These are phyloP conservation scores for Pichiaceae sp. DNA, from an alignment of 1,139 yeast species.

Conservation along the genomic window DNA sequence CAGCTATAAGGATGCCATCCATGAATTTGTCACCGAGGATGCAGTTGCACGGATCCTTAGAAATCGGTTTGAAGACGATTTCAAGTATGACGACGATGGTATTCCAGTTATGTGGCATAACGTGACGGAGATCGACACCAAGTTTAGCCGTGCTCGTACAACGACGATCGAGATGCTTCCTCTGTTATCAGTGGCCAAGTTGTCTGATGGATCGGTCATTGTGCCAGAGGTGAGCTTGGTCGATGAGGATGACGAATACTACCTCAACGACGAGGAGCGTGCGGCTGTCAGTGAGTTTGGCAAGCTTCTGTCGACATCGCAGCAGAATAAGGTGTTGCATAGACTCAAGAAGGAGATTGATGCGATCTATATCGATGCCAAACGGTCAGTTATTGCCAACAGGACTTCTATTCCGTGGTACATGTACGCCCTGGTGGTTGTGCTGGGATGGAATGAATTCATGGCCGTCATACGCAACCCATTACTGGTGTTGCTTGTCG, in stretches of 20 bases:
- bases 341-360: conserved; percentile 75
- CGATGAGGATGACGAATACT: conserved; percentile 28
- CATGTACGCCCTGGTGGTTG: conserved; percentile 61
- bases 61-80: conserved; percentile 70
- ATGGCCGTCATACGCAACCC: conserved; percentile 86
- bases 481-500: conserved; percentile 50
- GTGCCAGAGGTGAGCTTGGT: conserved; percentile 46
- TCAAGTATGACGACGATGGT: conserved; percentile 71
- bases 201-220: conserved; percentile 40
- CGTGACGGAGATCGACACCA: conserved; percentile 61
- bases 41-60: conserved; percentile 48
- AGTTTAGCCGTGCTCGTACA: conserved; percentile 52
- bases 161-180: conserved; percentile 53
- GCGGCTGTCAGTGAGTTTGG: conserved; percentile 32
- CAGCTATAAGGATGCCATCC: conserved; percentile 47
- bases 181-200: conserved; percentile 46
- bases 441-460: conserved; percentile 94
- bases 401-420: conserved; percentile 78
- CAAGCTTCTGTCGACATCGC: conserved; percentile 48
- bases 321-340: conserved; percentile 47
- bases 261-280: conserved; percentile 32
- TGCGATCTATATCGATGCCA: conserved; percentile 77
- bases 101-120: conserved; percentile 78
- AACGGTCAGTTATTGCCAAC: conserved; percentile 62
- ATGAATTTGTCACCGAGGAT: conserved; percentile 53